Conservation (phyloP, 2,329 filamentous ascomycete genomes). For the Neofusicoccum ribis region DNA sequence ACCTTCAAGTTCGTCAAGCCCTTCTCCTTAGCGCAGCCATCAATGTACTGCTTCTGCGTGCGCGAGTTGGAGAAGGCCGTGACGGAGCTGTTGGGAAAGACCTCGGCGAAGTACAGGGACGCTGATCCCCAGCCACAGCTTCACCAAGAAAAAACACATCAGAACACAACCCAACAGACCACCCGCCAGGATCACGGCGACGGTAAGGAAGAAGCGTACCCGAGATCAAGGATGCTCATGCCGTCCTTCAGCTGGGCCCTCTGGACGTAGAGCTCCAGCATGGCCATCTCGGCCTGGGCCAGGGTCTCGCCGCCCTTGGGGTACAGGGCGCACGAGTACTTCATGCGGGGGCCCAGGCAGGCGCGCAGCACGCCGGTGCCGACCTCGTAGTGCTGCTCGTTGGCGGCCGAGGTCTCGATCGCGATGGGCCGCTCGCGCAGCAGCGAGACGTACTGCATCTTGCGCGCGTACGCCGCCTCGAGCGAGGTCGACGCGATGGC, state of each 20-base stretch:
- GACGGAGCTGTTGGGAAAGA: constrained; percentile 61
- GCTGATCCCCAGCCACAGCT: constrained; percentile 71
- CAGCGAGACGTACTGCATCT: constrained; percentile 63
- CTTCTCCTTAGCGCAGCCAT: constrained; percentile 56
- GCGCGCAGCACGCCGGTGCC: constrained; percentile 63
- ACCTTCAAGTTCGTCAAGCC: constrained; percentile 62
- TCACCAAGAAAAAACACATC: background rate
- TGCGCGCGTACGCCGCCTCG: constrained; percentile 55
- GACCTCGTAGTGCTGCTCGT: constrained; percentile 73
- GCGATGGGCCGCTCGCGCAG: constrained; percentile 65
- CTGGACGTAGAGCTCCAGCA: constrained; percentile 64
- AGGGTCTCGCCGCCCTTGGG: constrained; percentile 63
- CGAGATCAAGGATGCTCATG: constrained; percentile 63
- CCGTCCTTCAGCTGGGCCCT: constrained; percentile 61
- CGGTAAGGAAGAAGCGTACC: constrained; percentile 43
- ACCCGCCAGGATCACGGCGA: constrained; percentile 23
- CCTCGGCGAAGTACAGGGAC: constrained; percentile 65
- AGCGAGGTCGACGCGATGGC: constrained; percentile 58
- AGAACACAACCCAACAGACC: background rate
- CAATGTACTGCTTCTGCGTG: constrained; percentile 69
- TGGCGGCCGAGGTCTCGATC: constrained; percentile 65
- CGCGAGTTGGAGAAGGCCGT: constrained; percentile 70
- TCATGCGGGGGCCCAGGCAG: constrained; percentile 68
- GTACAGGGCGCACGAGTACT: constrained; percentile 70
- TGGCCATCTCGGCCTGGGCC: constrained; percentile 65